phyloP scores from a whole-genome alignment of 768 basidiomycete species.

The Polyporus arcularius region DNA sequence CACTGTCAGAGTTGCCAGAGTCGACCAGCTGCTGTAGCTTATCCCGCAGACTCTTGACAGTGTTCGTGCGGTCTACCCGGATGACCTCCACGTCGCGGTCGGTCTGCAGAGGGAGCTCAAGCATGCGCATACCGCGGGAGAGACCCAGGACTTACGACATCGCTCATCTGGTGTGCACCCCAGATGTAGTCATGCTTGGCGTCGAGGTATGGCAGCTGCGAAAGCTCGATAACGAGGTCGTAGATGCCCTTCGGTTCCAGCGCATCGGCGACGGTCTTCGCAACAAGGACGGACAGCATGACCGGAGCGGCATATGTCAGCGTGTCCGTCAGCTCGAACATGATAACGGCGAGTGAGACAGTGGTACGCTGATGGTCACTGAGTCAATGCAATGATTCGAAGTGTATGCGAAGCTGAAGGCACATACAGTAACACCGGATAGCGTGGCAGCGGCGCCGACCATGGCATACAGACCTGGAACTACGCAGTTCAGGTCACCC shows the following conservation, averaged over 20 bases:
- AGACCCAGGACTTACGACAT: conserved; percentile 66
- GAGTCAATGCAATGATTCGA: conserved; percentile 4
- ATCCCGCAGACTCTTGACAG: conserved; percentile 72
- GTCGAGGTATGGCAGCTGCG: conserved; percentile 91
- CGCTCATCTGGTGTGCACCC: conserved; percentile 72
- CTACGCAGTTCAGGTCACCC: conserved; percentile 69
- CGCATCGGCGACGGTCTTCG: conserved; percentile 87
- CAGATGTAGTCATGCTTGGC: conserved; percentile 88
- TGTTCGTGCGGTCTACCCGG: conserved; percentile 70
- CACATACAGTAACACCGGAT: conserved; percentile 89
- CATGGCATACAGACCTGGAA: conserved; percentile 94
- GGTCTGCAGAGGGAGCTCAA: conserved; percentile 44
- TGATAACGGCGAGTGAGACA: conserved; percentile 94
- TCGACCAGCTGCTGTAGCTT: conserved; percentile 61
- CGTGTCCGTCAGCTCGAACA: conserved; percentile 92
- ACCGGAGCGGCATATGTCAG: conserved; percentile 90
- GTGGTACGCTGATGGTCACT: conserved; percentile 64
- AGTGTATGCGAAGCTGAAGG: background rate
- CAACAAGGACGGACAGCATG: conserved; percentile 85
- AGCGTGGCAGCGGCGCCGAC: conserved; percentile 93
- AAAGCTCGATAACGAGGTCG: conserved; percentile 88
- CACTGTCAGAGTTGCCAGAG: conserved; percentile 70
- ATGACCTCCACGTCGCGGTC: conserved; percentile 71
- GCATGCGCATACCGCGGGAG: background rate
- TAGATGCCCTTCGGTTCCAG: conserved; percentile 95